Evolutionary conservation across 768 basidiomycete genomes (phyloP), one percentile per base, ranked within the genome.

Genomic region (Pilatotrama ljubarskyi): DNA sequence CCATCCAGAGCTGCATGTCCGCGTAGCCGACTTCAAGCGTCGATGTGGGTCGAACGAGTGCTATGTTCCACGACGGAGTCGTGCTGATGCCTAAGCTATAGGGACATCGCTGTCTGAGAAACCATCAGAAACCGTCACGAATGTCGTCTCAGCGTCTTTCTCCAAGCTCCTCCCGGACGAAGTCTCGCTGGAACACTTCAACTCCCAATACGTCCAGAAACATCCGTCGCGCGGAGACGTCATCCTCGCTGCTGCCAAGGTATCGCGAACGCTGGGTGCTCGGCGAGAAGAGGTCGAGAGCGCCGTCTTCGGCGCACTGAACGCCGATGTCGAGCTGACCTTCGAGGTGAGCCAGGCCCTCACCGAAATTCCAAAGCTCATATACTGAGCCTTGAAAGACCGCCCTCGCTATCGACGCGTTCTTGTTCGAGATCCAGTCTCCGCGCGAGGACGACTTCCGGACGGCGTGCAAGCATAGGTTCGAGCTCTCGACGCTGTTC

Each of bases 141-240:
- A 81, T 0, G 71, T 85, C 9, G 74, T 92, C 51, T 71, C 77
- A 0, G 77, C 81, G 18, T 67, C 79, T 0, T 62, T 89, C 15
- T 53, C 77, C 1, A 72, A 77, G 42, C 67, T 93, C 42, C 72
- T 93, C 5, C 84, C 91, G 0, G 76, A 74, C 0, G 81, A 82
- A 25, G 63, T 86, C 1, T 79, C 86, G 0, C 66, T 85, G n/a
- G 85, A 88, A 41, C 80, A 80, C 0, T 89, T 81, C 76, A 94
- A 91, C 68, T 82, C 85, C 17, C 84, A 90, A 61, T 93, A 87
- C 70, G 79, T 93, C 13, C 90, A 95, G 68, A 76, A 68, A 15
- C 81, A 88, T 60, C 74, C 84, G 0, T 65, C 72, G 0, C 80
- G 80, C 10, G 77, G 84, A 0, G 62, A 70, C 2, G 84, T 85